Evolutionary conservation across 2,329 filamentous ascomycete genomes (phyloP), one percentile per base, ranked within the genome.

Genomic region (Ophiostoma ips): DNA sequence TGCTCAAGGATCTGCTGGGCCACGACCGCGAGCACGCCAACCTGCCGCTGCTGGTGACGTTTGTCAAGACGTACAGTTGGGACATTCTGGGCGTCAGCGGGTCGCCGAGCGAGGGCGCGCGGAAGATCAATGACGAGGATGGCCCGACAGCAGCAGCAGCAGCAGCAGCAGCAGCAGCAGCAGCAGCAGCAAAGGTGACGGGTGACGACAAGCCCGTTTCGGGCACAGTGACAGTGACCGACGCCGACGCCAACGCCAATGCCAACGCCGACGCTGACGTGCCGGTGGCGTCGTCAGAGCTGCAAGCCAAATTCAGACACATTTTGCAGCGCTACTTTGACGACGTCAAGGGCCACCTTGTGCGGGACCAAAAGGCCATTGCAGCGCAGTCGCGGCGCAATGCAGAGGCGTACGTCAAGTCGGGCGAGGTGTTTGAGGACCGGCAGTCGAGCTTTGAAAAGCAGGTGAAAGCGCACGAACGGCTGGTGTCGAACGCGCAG

Each of bases 401-500:
- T 66, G 90, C 92, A 1, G 92, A 98, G 65, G 92, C 90, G 6
- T 98, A 98, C 60, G 90, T 98, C 59, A 95, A 95, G 61, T 96
- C 92, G 35, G 92, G 92, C 2, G 92, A 98, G 62, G 90, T 98
- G 5, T 96, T 98, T 56, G 92, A 98, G 63, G 92, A 98, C 61
- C 84, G 92, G 47, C 92, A 98, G 63, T 79, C 88, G 49, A 96
- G 89, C 61, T 95, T 94, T 58, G 94, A 98, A 63, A 95, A 89
- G 64, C 84, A 92, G 58, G 73, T 89, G 51, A 98, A 96, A 65
- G 76, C 84, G 1, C 87, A 96, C 61, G 92, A 98, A 63, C 88
- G 89, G 56, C 75, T 98, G 3, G 74, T 95, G 24, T 72, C 87
- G 19, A 96, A 94, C 64, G 88, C 90, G 0, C 94, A 98, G 62